These are phyloP conservation scores for Metarhizium guizhouense DNA, from an alignment of 2,329 filamentous ascomycete genomes.

Conservation along the genomic window DNA sequence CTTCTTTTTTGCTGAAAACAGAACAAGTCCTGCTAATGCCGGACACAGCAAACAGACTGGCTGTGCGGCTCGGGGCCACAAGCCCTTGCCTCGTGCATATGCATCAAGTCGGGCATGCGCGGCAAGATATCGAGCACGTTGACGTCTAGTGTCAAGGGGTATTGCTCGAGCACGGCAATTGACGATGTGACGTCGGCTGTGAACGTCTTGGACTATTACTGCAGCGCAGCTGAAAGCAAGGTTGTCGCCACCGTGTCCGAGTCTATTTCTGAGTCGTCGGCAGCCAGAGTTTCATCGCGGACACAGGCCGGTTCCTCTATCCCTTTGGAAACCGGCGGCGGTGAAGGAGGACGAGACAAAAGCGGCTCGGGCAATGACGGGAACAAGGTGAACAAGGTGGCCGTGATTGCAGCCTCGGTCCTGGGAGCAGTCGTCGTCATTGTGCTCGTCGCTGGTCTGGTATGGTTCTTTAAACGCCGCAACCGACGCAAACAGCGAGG, in stretches of 20 bases:
- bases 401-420: slow-evolving; percentile 25
- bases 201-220: slow-evolving; percentile 37
- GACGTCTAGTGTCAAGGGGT: slow-evolving; percentile 33
- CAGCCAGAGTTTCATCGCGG: slow-evolving; percentile 8
- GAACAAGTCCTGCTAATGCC: no score
- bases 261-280: slow-evolving; percentile 17
- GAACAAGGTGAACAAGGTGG: slow-evolving; percentile 15
- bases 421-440: slow-evolving; percentile 16
- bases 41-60: slow-evolving; percentile 22
- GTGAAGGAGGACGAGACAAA: slow-evolving; percentile 4
- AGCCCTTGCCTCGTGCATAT: slow-evolving; percentile 43
- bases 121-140: slow-evolving; percentile 32
- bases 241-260: slow-evolving; percentile 32
- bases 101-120: slow-evolving; percentile 39
- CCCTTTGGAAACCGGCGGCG: slow-evolving; percentile 7
- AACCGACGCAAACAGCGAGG: slow-evolving; percentile 18
- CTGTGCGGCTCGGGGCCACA: slow-evolving; percentile 37
- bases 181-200: slow-evolving; percentile 38
- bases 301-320: slow-evolving; percentile 6
- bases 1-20: no score
- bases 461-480: slow-evolving; percentile 27
- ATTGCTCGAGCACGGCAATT: slow-evolving; percentile 33
- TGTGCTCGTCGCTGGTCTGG: slow-evolving; percentile 18
- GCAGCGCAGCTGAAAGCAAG: slow-evolving; percentile 36
- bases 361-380: slow-evolving; percentile 6